Evolutionary conservation across 2,329 filamentous ascomycete species (phyloP).

Genomic region (Fusarium begoniae): DNA sequence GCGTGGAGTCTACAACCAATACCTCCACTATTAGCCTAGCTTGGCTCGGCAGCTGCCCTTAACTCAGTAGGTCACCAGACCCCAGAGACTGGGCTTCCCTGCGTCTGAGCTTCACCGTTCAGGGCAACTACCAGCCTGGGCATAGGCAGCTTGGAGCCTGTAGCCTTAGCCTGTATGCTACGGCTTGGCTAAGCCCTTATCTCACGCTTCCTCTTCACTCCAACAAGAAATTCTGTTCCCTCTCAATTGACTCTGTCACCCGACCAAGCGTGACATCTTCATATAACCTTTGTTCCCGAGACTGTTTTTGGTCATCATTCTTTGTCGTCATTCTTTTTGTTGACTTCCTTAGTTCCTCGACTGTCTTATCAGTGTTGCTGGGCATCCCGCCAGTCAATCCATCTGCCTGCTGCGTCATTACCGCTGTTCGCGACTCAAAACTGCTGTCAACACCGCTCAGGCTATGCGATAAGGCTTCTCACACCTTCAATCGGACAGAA

Average conservation of each 20-base stretch:
- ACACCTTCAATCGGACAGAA: conserved; percentile 23
- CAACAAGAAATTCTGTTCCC: conserved; percentile 15
- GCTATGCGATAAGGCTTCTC: conserved; percentile 42
- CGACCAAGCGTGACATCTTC: conserved; percentile 18
- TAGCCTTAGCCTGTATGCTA: neutral
- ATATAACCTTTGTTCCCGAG: conserved; percentile 20
- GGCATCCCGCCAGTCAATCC: neutral
- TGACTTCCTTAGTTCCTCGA: conserved; percentile 1
- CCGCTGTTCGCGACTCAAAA: conserved; percentile 13
- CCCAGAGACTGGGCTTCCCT: conserved; percentile 19
- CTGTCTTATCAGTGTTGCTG: conserved; percentile 14
- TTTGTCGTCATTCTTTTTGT: conserved; percentile 31
- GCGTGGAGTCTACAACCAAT: neutral
- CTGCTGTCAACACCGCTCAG: conserved; percentile 13
- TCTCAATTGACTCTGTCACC: conserved; percentile 37
- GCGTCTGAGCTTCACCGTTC: conserved; percentile 26
- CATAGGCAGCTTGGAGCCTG: neutral
- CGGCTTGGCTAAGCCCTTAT: conserved; percentile 33
- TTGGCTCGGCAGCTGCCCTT: conserved; percentile 32
- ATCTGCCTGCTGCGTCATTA: conserved; percentile 21
- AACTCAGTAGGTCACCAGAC: conserved; percentile 37
- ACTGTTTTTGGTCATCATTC: conserved; percentile 17
- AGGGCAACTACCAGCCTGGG: conserved; percentile 19
- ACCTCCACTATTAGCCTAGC: conserved; percentile 35
- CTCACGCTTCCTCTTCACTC: conserved; percentile 21